Evolutionary conservation across 345 rosid genomes (phyloP).

Genomic region (Boechera retrofracta): DNA sequence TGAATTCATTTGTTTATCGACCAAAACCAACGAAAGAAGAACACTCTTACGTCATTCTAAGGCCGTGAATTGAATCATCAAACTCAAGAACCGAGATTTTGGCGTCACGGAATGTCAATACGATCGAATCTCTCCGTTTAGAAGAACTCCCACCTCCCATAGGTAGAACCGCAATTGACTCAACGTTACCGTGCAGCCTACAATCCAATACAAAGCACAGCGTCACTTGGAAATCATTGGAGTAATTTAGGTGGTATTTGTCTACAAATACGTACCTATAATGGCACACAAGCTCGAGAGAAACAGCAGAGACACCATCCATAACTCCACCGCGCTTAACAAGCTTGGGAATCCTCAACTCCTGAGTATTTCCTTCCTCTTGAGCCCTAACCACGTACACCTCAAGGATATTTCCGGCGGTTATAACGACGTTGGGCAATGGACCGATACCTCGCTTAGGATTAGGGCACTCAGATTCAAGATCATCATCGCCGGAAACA

Average conservation of each 20-base stretch:
- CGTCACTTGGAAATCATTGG: background rate
- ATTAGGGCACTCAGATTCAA: slow-evolving; percentile 69
- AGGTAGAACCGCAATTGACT: slow-evolving; percentile 77
- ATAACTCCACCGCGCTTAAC: slow-evolving; percentile 73
- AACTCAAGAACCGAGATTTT: slow-evolving; percentile 86
- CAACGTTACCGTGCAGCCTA: slow-evolving; percentile 93
- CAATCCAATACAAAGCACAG: slow-evolving; percentile 26
- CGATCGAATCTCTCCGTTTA: slow-evolving; percentile 78
- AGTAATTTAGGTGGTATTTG: slow-evolving; percentile 5
- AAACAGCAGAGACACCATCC: slow-evolving; percentile 79
- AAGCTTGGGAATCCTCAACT: slow-evolving; percentile 52
- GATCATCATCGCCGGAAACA: slow-evolving; percentile 58
- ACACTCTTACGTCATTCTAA: slow-evolving; percentile 64
- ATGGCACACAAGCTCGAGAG: slow-evolving; percentile 93
- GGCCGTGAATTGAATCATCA: slow-evolving; percentile 89
- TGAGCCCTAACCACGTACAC: slow-evolving; percentile 81
- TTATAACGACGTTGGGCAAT: slow-evolving; percentile 71
- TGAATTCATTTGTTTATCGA: background rate
- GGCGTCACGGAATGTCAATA: slow-evolving; percentile 79
- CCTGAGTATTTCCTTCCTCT: slow-evolving; percentile 57
- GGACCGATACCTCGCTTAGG: slow-evolving; percentile 66
- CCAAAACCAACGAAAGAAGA: background rate
- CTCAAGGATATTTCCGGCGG: slow-evolving; percentile 85
- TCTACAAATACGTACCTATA: slow-evolving; percentile 56
- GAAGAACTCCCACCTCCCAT: slow-evolving; percentile 67